A percentile compares a stretch with the other conserved stretches of the same genome.
These are phyloP conservation scores for Colletotrichum sp. DNA, from an alignment of 2,329 filamentous ascomycete genomes.

Conservation along the genomic window DNA sequence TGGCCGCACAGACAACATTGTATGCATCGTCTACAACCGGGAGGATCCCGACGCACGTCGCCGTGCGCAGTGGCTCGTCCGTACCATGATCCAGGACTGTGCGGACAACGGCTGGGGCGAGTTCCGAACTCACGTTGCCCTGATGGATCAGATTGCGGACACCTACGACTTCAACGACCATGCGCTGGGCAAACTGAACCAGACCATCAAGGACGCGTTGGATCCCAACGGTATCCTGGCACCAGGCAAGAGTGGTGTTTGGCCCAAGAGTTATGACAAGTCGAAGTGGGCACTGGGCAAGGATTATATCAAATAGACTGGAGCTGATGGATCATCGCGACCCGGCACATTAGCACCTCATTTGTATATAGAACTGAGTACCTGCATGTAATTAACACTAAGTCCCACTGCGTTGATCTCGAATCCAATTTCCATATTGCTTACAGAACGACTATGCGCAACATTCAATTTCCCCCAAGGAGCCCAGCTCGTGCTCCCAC, in stretches of 20 bases:
- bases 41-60: conserved; percentile 41
- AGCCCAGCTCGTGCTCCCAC: not conserved
- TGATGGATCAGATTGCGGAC: conserved; percentile 52
- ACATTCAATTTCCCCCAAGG: not conserved
- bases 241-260: conserved; percentile 40
- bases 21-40: conserved; percentile 58
- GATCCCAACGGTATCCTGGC: conserved; percentile 45
- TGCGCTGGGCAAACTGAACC: conserved; percentile 46
- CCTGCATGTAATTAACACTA: not conserved
- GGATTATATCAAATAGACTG: conserved; percentile 10
- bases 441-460: not conserved
- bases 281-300: conserved; percentile 4
- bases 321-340: not conserved
- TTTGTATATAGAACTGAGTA: not conserved
- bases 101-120: conserved; percentile 48
- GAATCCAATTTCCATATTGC: not conserved
- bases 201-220: conserved; percentile 47
- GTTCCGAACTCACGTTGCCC: conserved; percentile 50
- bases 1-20: conserved; percentile 48
- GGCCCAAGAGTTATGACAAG: conserved; percentile 30
- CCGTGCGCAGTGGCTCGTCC: conserved; percentile 32
- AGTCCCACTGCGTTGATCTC: not conserved
- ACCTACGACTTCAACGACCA: conserved; percentile 51
- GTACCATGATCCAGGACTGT: conserved; percentile 44
- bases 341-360: not conserved